Percentiles rank a stretch among this genome's conserved stretches.
Evolutionary conservation across 106 monocot species (phyloP).

Genomic region (Dendrobium officinale): DNA sequence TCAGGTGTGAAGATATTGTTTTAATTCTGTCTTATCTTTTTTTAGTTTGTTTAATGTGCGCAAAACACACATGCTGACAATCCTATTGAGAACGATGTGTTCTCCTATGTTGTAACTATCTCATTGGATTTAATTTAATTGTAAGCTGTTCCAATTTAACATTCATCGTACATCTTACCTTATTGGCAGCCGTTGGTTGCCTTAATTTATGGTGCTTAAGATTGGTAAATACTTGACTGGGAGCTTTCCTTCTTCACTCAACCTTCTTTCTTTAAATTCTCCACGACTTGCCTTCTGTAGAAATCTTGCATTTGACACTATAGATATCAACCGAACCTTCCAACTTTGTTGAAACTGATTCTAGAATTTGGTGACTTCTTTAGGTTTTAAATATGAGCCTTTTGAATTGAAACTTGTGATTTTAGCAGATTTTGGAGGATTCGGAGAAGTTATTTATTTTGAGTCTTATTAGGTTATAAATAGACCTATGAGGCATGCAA

Average conservation of each 20-base stretch:
- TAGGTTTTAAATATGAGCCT: not conserved
- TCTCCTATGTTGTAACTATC: not conserved
- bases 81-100: not conserved
- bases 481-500: not conserved
- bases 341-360: not conserved
- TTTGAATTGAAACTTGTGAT: not conserved
- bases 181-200: too few relatives aligned
- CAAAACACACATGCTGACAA: not conserved
- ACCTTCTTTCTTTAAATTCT: too few relatives aligned
- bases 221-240: too few relatives aligned
- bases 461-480: not conserved
- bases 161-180: too few relatives aligned
- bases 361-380: too few relatives aligned
- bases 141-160: not conserved
- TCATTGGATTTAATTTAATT: not conserved
- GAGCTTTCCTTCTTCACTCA: too few relatives aligned
- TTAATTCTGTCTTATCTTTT: not conserved
- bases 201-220: too few relatives aligned
- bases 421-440: not conserved
- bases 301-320: not conserved
- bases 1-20: too few relatives aligned
- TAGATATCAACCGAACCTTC: not conserved
- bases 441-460: not conserved
- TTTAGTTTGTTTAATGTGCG: not conserved
- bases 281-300: too few relatives aligned